Evolutionary conservation across 208 protist species (phyloP).

Genomic region (Wallacemonas sp.): DNA sequence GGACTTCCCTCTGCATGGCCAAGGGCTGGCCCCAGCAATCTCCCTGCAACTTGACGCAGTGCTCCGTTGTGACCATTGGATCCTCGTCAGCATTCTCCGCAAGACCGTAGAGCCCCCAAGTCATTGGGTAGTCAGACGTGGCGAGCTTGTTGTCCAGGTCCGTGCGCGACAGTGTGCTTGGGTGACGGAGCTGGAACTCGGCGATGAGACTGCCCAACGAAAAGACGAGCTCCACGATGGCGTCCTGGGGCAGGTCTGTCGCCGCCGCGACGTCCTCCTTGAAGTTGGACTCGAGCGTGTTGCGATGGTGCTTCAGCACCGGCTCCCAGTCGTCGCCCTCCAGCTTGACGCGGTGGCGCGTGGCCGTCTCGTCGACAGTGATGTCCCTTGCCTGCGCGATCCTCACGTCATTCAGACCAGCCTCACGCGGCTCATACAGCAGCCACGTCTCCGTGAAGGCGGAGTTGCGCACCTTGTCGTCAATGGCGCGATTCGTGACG

Average conservation of each 20-base stretch:
- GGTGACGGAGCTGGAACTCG: constrained; percentile 27
- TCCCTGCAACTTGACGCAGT: constrained; percentile 30
- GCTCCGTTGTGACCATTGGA: constrained; percentile 16
- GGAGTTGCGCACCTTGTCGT: constrained; percentile 6
- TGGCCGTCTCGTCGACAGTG: not conserved
- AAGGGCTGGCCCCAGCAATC: constrained; percentile 16
- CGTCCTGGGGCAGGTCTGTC: constrained; percentile 15
- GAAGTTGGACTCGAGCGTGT: constrained; percentile 31
- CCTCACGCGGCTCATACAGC: constrained; percentile 6
- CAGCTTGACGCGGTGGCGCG: constrained; percentile 19
- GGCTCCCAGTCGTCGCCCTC: constrained; percentile 21
- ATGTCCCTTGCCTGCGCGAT: not conserved
- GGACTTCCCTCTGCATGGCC: not conserved
- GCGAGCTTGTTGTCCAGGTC: constrained; percentile 23
- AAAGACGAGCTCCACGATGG: constrained; percentile 24
- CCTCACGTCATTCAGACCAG: not conserved
- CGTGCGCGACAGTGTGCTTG: constrained; percentile 1
- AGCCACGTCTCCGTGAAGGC: constrained; percentile 20
- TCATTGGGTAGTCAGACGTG: constrained; percentile 28
- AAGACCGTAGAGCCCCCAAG: constrained; percentile 39
- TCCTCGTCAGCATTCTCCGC: not conserved
- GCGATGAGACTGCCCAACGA: constrained; percentile 26
- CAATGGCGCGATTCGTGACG: constrained; percentile 3
- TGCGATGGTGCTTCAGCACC: constrained; percentile 16
- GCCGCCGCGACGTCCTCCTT: constrained; percentile 25